Evolutionary conservation across 2,329 filamentous ascomycete genomes (phyloP), one percentile per base, ranked within the genome.

Genomic region (Sarocladium kiliense): DNA sequence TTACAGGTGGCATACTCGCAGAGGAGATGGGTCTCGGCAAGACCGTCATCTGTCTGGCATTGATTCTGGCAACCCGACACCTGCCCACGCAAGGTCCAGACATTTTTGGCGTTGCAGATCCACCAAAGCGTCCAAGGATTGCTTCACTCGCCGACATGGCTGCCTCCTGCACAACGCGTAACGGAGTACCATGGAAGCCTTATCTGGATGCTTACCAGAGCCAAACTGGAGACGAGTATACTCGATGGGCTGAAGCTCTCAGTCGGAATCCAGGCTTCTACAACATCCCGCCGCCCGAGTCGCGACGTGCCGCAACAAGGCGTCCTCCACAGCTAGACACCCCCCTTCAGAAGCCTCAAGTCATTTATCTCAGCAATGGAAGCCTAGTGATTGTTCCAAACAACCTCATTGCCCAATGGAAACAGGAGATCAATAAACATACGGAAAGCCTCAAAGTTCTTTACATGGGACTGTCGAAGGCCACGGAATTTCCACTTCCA

Each of bases 21-120:
- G 89, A 94, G 65, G 86, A 89, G 59, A 92, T 92, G 88, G 87
- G 87, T 5, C 73, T 81, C 0, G 92, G 93, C 0, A 97, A 97
- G 73, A 97, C 93, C 0, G 71, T 97, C 25, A 96, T 97, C 11
- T 93, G 88, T 59, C 72, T 97, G 18, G 78, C 87, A 6, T 72
- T 91, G 2, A 85, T 97, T 37, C 74, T 95, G 25, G 86, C 90
- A 2, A 96, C 90, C 0, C 84, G 81, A 62, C 76, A 85, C 30
- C 80, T 92, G 58, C 80, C 85, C 11, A 81, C 89, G 4, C 71
- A 77, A 18, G 80, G 87, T 3, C 87, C 92, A 2, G 77, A 84
- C 2, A 67, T 86, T 54, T 82, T 87, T 64, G 72, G 78, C 61
- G 42, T 64, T 56, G 59, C 68, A 56, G 64, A 75, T 51, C 61